Base-by-base conservation (phyloP, 23 red algal species). In the Chondrus crispus region DNA sequence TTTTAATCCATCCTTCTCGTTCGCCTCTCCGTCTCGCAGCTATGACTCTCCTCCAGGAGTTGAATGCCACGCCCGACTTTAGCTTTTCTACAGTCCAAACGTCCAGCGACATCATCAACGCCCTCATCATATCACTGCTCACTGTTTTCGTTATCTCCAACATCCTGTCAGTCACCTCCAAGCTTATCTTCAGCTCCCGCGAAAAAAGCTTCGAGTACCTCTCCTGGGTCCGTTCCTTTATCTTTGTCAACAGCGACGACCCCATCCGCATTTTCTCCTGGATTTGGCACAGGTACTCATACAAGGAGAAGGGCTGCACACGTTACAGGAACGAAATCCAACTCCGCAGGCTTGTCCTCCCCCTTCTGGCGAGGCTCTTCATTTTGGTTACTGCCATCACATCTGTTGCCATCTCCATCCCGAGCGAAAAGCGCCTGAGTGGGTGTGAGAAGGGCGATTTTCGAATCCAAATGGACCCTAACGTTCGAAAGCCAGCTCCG, bases 201-300 rank as follows among this genome's bases (percentile, higher is more conserved):
- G 19, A 26, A 28, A 20, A 51, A 4, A 10, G 13, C 29, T 39
- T 84, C n/a, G 5, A 16, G 7, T 84, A 62, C 51, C 24, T 10
- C 51, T 84, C 80, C 24, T 84, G 35, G n/a, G 9, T 22, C 18
- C 80, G 80, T 3, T 26, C 48, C 6, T 84, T 84, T 64, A 42
- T 84, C 3, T 84, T 84, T 33, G 29, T 42, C 12, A 84, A 84
- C 37, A 62, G 50, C 6, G 80, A 84, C 43, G 80, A 84, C n/a
- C 80, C 80, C 14, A 20, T 62, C 3, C 80, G 47, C 13, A 35
- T 57, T 14, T 18, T 84, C 5, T 2, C 48, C 24, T 84, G 80
- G 80, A 57, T 84, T 14, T 38, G 29, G 6, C 38, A 54, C 40
- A n/a, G 49, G 6, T 84, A 84, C 49, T 39, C 28, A 0, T 57